These are phyloP conservation scores for Takakia lepidozioides DNA, from an alignment of 225 moss, liverwort and hornwort genomes.

Conservation along the genomic window DNA sequence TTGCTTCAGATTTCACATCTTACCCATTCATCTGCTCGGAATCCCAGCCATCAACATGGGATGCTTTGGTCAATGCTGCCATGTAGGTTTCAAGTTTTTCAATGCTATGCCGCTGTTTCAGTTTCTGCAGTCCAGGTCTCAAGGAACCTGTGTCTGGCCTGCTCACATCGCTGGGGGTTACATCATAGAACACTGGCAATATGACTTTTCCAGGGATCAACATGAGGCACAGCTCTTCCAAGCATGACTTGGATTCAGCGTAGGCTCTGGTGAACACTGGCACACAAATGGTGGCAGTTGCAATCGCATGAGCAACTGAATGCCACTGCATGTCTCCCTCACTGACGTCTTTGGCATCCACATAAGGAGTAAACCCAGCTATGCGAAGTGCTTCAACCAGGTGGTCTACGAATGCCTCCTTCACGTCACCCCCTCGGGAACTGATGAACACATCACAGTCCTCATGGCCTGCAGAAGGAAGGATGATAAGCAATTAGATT, in stretches of 20 bases:
- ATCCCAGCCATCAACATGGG: slow-evolving; percentile 10
- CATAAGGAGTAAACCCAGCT: slow-evolving; percentile 16
- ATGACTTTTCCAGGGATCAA: slow-evolving; percentile 14
- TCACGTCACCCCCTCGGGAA: slow-evolving; percentile 17
- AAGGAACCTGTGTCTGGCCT: slow-evolving; percentile 15
- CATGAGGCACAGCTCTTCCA: slow-evolving; percentile 20
- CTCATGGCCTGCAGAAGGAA: too few relatives aligned
- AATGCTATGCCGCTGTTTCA: slow-evolving; percentile 18
- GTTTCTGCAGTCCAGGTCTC: slow-evolving; percentile 14
- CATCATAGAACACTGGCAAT: slow-evolving; percentile 22
- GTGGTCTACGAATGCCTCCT: slow-evolving; percentile 21
- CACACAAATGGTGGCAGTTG: slow-evolving; percentile 14
- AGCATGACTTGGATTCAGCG: slow-evolving; percentile 21
- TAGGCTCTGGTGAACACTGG: slow-evolving; percentile 20
- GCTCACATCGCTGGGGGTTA: slow-evolving; percentile 12
- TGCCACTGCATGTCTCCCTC: slow-evolving; percentile 20
- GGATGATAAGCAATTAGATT: too few relatives aligned
- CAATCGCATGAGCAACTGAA: slow-evolving; percentile 13
- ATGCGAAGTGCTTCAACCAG: slow-evolving; percentile 22
- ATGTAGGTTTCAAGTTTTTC: slow-evolving; percentile 11
- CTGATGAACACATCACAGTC: slow-evolving; percentile 27
- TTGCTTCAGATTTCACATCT: too few relatives aligned
- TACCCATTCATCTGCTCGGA: slow-evolving; percentile 24
- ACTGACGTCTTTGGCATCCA: slow-evolving; percentile 15
- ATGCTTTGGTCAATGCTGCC: slow-evolving; percentile 10